Conservation (phyloP, 768 basidiomycete genomes). For the Rhizopogon roseolus region DNA sequence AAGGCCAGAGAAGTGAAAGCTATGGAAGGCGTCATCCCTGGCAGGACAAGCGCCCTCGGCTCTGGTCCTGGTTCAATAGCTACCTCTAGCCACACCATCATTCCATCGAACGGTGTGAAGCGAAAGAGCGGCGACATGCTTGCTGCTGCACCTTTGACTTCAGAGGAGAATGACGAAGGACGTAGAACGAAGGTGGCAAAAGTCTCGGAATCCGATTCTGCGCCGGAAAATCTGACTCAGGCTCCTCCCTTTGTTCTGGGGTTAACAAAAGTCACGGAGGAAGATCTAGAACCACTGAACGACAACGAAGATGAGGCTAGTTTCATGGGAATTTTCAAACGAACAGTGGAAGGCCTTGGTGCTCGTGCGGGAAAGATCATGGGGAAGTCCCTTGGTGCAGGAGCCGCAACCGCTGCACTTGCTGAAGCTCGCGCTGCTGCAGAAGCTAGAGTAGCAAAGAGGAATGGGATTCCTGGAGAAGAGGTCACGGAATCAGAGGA, state of each 20-base stretch:
- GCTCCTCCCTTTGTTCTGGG: not conserved
- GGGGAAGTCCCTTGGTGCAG: slow-evolving; percentile 60
- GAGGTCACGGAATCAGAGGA: slow-evolving; percentile 16
- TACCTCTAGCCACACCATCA: slow-evolving; percentile 1
- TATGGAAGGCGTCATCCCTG: slow-evolving; percentile 42
- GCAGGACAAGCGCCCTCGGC: slow-evolving; percentile 22
- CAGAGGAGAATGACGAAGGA: slow-evolving; percentile 33
- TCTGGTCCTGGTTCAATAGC: not conserved
- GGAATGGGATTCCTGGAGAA: slow-evolving; percentile 44
- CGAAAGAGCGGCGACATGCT: slow-evolving; percentile 60
- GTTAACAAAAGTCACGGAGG: slow-evolving; percentile 13
- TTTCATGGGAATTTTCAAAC: slow-evolving; percentile 64
- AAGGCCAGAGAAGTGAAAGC: slow-evolving; percentile 74
- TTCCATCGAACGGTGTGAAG: slow-evolving; percentile 37
- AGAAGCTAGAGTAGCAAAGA: slow-evolving; percentile 64
- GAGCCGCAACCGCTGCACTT: slow-evolving; percentile 47
- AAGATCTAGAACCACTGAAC: slow-evolving; percentile 7
- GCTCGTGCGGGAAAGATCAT: slow-evolving; percentile 51
- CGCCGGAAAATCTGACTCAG: slow-evolving; percentile 10
- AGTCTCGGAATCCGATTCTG: slow-evolving; percentile 31
- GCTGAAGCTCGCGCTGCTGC: slow-evolving; percentile 64
- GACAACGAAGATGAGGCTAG: slow-evolving; percentile 33
- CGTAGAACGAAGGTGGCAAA: slow-evolving; percentile 49
- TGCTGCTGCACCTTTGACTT: slow-evolving; percentile 9
- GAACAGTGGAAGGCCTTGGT: slow-evolving; percentile 65